Conservation (phyloP, 2,329 filamentous ascomycete species). For the Diaporthe sp. region DNA sequence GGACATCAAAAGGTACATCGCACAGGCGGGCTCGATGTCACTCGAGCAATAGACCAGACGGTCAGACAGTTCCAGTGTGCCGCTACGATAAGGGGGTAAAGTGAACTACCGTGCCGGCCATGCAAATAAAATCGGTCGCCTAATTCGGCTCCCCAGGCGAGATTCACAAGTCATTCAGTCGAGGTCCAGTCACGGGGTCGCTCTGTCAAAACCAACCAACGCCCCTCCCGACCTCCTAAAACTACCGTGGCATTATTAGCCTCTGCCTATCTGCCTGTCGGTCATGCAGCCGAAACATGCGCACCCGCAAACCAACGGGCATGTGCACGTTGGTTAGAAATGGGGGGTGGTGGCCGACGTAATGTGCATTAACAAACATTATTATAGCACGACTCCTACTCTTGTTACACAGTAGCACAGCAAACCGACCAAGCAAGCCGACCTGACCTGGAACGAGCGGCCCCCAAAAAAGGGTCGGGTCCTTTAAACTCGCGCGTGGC, state of each 20-base stretch:
- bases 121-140: constrained; percentile 8
- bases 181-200: neutral
- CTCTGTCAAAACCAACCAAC: neutral
- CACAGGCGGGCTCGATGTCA: neutral
- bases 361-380: constrained; percentile 26
- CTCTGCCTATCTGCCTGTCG: neutral
- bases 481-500: constrained; percentile 17
- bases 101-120: constrained; percentile 20
- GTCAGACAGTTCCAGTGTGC: neutral
- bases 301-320: neutral
- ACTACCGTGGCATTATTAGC: neutral
- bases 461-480: constrained; percentile 21
- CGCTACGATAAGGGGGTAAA: neutral
- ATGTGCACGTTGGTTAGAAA: constrained; percentile 2
- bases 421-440: neutral
- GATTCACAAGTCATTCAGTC: constrained; percentile 21
- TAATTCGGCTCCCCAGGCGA: constrained; percentile 4
- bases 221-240: neutral
- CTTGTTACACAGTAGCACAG: neutral
- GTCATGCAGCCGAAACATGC: constrained; percentile 30
- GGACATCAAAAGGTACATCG: neutral
- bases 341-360: neutral
- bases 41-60: neutral
- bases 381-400: constrained; percentile 18
- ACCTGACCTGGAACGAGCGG: constrained; percentile 13